Evolutionary conservation across 768 basidiomycete genomes (phyloP).

Genomic region (Suillus cothurnatus): DNA sequence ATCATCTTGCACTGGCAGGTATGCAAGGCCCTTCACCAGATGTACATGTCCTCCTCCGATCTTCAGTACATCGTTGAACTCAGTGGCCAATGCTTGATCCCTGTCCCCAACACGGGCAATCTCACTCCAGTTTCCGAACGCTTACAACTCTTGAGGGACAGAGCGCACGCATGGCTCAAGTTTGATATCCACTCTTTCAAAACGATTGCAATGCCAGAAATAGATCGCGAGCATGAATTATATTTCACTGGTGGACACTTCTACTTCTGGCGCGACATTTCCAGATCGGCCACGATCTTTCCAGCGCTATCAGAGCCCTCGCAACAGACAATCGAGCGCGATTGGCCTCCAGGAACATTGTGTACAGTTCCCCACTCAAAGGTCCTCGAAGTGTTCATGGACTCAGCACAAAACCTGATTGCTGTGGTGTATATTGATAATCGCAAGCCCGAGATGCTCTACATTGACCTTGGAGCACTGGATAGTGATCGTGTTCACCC

Average conservation of each 20-base stretch:
- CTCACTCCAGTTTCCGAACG: too few species aligned
- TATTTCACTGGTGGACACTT: neutral
- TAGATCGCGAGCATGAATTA: too few species aligned
- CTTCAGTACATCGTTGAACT: conserved; percentile 1
- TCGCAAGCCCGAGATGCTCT: too few species aligned
- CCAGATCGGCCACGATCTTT: neutral
- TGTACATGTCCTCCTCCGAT: neutral
- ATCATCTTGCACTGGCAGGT: neutral
- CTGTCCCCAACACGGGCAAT: neutral
- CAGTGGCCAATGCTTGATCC: neutral
- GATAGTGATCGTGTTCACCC: neutral
- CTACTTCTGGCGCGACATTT: neutral
- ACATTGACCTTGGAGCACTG: neutral
- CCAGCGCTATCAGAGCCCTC: neutral
- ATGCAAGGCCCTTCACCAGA: neutral
- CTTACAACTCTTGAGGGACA: too few species aligned
- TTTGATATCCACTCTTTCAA: too few species aligned
- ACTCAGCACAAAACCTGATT: neutral
- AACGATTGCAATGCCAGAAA: too few species aligned
- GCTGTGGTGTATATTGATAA: neutral
- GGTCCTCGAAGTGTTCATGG: neutral
- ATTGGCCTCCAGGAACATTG: neutral
- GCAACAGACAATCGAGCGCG: neutral
- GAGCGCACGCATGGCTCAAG: too few species aligned
- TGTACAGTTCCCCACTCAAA: neutral